Conservation (phyloP, 2,329 filamentous ascomycete genomes). For the Trichoderma endophyticum region DNA sequence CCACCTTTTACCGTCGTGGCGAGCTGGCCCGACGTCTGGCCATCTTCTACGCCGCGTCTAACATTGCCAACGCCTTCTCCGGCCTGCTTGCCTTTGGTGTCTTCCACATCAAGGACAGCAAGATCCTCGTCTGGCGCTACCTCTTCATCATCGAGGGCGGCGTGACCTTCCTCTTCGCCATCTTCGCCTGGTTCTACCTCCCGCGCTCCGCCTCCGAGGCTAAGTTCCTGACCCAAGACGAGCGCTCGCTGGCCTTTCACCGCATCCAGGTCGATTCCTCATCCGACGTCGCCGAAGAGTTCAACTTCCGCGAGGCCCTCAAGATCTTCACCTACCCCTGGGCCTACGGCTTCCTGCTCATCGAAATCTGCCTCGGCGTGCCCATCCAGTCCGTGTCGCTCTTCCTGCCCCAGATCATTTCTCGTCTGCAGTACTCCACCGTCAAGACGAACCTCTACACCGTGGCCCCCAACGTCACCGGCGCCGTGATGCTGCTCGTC, state of each 20-base stretch:
- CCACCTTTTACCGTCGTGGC: conserved; percentile 49
- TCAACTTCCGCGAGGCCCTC: conserved; percentile 49
- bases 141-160: conserved; percentile 54
- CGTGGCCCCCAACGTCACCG: conserved; percentile 73
- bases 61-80: conserved; percentile 62
- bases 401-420: conserved; percentile 55
- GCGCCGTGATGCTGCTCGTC: conserved; percentile 68
- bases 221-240: conserved; percentile 61
- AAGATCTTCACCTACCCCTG: conserved; percentile 50
- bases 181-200: conserved; percentile 67
- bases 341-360: conserved; percentile 48
- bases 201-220: conserved; percentile 63
- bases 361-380: conserved; percentile 59
- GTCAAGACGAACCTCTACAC: conserved; percentile 74
- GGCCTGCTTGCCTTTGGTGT: conserved; percentile 48
- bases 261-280: conserved; percentile 76
- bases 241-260: conserved; percentile 66
- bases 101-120: conserved; percentile 42
- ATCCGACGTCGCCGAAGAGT: conserved; percentile 53
- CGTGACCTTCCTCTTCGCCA: conserved; percentile 57
- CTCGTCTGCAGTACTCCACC: conserved; percentile 45
- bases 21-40: conserved; percentile 48
- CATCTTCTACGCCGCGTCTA: conserved; percentile 72
- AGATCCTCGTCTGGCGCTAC: conserved; percentile 45
- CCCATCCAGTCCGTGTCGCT: conserved; percentile 54